These are phyloP conservation scores for Pharnaceum exiguum DNA, from an alignment of 148 eudicot genomes.

Conservation along the genomic window DNA sequence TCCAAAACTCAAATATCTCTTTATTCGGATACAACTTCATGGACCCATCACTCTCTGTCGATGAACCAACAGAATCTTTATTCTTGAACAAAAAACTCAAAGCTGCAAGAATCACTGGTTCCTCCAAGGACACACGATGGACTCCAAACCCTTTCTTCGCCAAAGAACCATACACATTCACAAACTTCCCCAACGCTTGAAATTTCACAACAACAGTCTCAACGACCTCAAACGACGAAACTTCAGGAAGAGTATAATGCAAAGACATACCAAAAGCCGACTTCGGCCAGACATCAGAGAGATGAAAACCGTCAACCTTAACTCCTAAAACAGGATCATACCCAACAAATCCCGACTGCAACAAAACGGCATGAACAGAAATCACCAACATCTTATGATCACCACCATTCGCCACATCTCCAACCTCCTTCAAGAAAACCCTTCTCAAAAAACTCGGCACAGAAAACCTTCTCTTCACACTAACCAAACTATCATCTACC, in stretches of 20 bases:
- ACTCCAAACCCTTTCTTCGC: slow-evolving; percentile 31
- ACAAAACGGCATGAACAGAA: slow-evolving; percentile 76
- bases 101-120: slow-evolving; percentile 44
- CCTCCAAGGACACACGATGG: slow-evolving; percentile 47
- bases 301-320: slow-evolving; percentile 45
- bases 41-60: slow-evolving; percentile 5
- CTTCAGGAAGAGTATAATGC: slow-evolving; percentile 63
- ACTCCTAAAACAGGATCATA: slow-evolving; percentile 37
- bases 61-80: slow-evolving; percentile 25
- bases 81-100: slow-evolving; percentile 59
- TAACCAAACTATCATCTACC: slow-evolving; percentile 19
- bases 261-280: slow-evolving; percentile 42
- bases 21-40: slow-evolving; percentile 28
- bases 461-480: slow-evolving; percentile 39
- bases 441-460: slow-evolving; percentile 85
- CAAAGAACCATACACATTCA: slow-evolving; percentile 56
- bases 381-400: slow-evolving; percentile 63
- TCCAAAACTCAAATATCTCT: slow-evolving; percentile 83
- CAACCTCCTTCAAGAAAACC: slow-evolving; percentile 68
- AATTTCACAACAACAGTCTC: slow-evolving; percentile 57
- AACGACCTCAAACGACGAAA: slow-evolving; percentile 25
- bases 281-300: slow-evolving; percentile 56
- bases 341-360: slow-evolving; percentile 77
- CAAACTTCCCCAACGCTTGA: slow-evolving; percentile 54
- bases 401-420: slow-evolving; percentile 39